Base-by-base conservation (phyloP, 352 stramenopile species). In the Phytophthora meadii region DNA sequence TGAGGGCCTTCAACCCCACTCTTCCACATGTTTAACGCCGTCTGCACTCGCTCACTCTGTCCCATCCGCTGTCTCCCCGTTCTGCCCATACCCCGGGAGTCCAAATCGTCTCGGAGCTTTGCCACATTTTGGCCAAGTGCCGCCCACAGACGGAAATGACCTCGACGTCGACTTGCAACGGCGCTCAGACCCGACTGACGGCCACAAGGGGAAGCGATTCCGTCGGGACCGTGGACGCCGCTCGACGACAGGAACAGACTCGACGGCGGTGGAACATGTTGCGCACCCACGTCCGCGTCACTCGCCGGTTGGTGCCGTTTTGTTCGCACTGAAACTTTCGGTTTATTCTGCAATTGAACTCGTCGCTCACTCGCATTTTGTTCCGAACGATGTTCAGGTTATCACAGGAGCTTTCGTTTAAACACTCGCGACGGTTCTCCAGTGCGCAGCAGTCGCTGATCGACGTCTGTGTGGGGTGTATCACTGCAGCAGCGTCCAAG, bases 241-340 rank as follows among this genome's bases (percentile, higher is more conserved):
- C 11, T 14, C 44, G 41, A 25, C 50, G 49, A 2, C 47, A 44
- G 4, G 36, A 12, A 34, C 78, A 28, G 60, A 81, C 58, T 14
- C 76, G 70, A 7, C 48, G 75, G 14, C 77, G 77, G 15, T 91
- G 82, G 82, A 77, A 77, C 12, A 54, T 89, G 34, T 65, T 91
- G 36, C 80, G 81, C 48, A 84, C 79, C 32, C 79, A 89, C 45
- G 81, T 91, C 24, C 82, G 82, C 53, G 84, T 86, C 62, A 84
- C 77, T 22, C 80, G 82, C 53, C 85, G 82, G 81, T 87, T 48
- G n/a, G 72, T 72, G 14, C 24, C 17, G 32, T 56, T 42, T 44
- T 22, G 37, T 44, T 50, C 40, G 30, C 1, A 37, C 45, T 62
- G 57, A 66, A 66, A 61, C 39, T 39, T 30, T 28, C n/a, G 7